Conservation (phyloP, 139 green algal species). For the Mychonastes homosphaera region DNA sequence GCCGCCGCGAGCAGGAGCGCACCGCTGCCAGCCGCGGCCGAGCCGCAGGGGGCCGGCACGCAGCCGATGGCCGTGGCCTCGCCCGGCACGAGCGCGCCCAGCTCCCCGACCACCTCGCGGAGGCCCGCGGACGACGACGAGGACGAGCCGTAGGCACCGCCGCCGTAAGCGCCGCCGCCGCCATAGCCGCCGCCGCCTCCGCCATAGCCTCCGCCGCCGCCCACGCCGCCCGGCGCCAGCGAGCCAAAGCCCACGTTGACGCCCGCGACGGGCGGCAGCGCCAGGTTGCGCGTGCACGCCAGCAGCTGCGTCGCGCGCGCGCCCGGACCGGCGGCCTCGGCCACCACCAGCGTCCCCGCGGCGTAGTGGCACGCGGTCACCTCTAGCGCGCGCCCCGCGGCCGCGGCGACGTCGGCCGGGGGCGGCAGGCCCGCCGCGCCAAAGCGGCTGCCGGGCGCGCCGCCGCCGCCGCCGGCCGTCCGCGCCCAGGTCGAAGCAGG, state of each 20-base stretch:
- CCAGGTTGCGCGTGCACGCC: conserved; percentile 38
- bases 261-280: conserved; percentile 34
- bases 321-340: conserved; percentile 36
- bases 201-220: too few species aligned
- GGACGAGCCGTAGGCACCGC: conserved; percentile 2
- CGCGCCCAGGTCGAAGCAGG: conserved; percentile 70
- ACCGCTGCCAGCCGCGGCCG: not conserved
- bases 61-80: conserved; percentile 31
- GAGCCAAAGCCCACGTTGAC: conserved; percentile 10
- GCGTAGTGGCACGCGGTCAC: conserved; percentile 51
- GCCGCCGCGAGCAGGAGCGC: not conserved
- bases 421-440: conserved; percentile 24
- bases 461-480: conserved; percentile 24
- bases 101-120: conserved; percentile 56
- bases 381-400: conserved; percentile 50
- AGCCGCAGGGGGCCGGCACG: conserved; percentile 15
- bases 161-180: too few species aligned
- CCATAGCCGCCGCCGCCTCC: too few species aligned
- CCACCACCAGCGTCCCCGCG: conserved; percentile 54
- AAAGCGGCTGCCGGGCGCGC: conserved; percentile 1
- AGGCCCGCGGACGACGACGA: conserved; percentile 36
- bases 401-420: conserved; percentile 36
- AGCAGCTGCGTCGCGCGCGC: conserved; percentile 42
- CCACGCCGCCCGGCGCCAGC: too few species aligned
- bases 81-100: conserved; percentile 49